Base-by-base conservation (phyloP, 2,329 filamentous ascomycete species). In the Aspergillus caelatus region DNA sequence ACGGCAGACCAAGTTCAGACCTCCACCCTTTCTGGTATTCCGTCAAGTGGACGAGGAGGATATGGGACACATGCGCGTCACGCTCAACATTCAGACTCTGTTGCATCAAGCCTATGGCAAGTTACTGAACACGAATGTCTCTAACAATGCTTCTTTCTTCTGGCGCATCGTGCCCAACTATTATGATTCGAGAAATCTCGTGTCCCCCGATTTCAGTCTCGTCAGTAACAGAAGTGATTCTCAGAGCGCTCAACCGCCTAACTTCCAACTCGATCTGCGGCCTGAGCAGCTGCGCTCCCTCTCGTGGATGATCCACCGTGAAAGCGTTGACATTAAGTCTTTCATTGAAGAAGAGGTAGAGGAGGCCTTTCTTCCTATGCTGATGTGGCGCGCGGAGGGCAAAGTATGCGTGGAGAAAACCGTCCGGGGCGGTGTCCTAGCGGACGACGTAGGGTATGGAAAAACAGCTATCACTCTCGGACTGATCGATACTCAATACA, bases 361-460 rank as follows among this genome's bases (percentile, higher is more conserved):
- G 63, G 89, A 91, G 71, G 82, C 81, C 3, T 64, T 81, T 1
- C 71, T 88, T 14, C 69, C 78, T 0, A 71, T 80, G 26, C 70
- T 89, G 34, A 80, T 83, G 12, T 90, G 86, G 85, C 82, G 85
- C 62, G 81, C 82, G 2, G 88, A 89, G 71, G 86, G n/a, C 68
- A 81, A 63, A 72, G 78, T 41, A 28, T 73, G n/a, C 56, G 79
- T 58, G 41, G 63, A 36, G 65, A 73, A 70, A 41, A 60, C 65
- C 12, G 66, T 88, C 46, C 82, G 81, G 21, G 88, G 89, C 14
- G 89, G 88, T 6, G 80, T 91, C 21, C 78, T 90, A 39, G 88
- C 88, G 2, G 87, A 90, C 69, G 81, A 86, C 52, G 87, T 89
- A 39, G 88, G 86, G 0, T 91, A 88, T 70, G 89, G 89, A 0